Base-by-base conservation (phyloP, 2,329 filamentous ascomycete genomes). In the Apiospora hydei region DNA sequence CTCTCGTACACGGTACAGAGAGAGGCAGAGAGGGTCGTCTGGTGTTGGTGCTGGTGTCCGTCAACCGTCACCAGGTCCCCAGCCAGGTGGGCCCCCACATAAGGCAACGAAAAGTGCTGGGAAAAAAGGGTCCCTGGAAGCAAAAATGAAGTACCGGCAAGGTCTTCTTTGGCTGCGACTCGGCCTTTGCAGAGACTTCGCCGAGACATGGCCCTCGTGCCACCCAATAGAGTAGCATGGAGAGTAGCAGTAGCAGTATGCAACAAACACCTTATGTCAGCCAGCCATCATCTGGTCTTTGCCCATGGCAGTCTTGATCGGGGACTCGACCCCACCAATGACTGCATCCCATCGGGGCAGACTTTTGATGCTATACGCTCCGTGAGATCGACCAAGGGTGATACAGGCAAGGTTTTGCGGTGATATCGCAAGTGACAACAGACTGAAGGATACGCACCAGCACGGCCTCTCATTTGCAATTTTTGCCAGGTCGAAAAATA, bases 261-360 rank as follows among this genome's bases (percentile, higher is more conserved):
- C 34, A 8, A n/a, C 18, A 11, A 38, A n/a, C 34, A 18, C 8
- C 53, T 61, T 61, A 61, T 61, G 53, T 61, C 51, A 57, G 51
- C 51, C 51, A 61, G 30, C 30, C 30, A 38, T 61, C 30, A 61
- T 61, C 53, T 38, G 30, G 53, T 61, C 30, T 24, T 24, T 38
- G 7, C 30, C 30, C 47, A n/a, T 14, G 49, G 4, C 10, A 18
- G 53, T 61, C 30, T 61, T 10, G 21, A 61, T 61, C 53, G 53
- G 30, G 53, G 30, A 61, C 18, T 64, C n/a, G 57, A 64, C 57
- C 57, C 57, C 57, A 64, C 57, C 57, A 64, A 64, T 64, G 57
- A 64, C 57, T 64, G 57, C 57, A 64, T 64, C 57, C 57, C 57
- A n/a, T 64, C 57, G 57, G 57, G 18, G 3, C 34, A 61, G 41